Base-by-base conservation (phyloP, 2,329 filamentous ascomycete genomes). In the Xylariales sp. region DNA sequence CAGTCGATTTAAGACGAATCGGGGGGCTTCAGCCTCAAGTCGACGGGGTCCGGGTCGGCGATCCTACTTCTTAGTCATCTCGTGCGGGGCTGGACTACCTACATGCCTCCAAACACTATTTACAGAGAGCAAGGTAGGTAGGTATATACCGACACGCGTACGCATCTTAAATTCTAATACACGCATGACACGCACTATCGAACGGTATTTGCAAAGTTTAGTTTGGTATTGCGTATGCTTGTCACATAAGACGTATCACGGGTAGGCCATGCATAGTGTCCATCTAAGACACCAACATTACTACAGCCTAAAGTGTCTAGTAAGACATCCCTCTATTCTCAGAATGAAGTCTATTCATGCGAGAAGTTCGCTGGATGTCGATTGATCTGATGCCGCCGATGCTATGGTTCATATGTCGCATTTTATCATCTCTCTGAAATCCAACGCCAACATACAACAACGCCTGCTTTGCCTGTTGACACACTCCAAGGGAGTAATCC, bases 381-480 rank as follows among this genome's bases (percentile, higher is more conserved):
- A 59, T 30, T 39, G 45, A 50, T 64, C 18, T 55, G 43, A 61
- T 59, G 62, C 57, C 41, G 54, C 53, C 53, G 46, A 60, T 64
- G 61, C 61, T 64, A 56, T 64, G 50, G 56, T 54, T 48, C 59
- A 41, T 59, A 52, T 46, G 55, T 45, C 32, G 55, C 49, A 64
- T 59, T 64, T 48, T 54, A 55, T 53, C 32, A 48, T 60, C 41
- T 60, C 55, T 59, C 34, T 50, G 23, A 59, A 46, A 67, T 61
- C 62, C 62, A 62, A 68, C 57, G 56, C 66, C 58, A 49, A 57
- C 57, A 58, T 50, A 49, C 50, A 59, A 65, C 52, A 67, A 68
- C 46, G 66, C 66, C 61, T 58, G 57, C 46, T 43, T 64, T 62
- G 57, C 46, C 52, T 62, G 57, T 46, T 36, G 58, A 45, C 62